Conservation (phyloP, 176 grass and related monocot species). For the Rhynchospora breviuscula region DNA sequence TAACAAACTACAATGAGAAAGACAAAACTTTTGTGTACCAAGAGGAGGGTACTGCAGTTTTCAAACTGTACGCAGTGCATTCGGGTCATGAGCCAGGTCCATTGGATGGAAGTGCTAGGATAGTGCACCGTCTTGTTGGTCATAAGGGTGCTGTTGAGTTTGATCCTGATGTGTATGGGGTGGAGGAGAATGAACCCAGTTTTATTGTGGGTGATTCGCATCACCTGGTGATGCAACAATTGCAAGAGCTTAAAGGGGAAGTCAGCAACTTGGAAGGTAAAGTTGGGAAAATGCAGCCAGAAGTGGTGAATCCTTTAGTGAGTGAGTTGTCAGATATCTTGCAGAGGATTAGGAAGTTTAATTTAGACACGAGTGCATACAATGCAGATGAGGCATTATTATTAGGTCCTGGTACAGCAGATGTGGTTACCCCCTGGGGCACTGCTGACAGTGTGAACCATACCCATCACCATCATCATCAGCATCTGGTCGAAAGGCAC, state of each 20-base stretch:
- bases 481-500: constrained; percentile 58
- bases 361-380: constrained; percentile 43
- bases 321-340: constrained; percentile 68
- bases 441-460: constrained; percentile 37
- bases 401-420: constrained; percentile 45
- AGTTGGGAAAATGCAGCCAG: constrained; percentile 63
- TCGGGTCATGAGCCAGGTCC: constrained; percentile 93
- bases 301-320: constrained; percentile 45
- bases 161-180: constrained; percentile 72
- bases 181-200: constrained; percentile 61
- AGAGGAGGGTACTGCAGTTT: constrained; percentile 91
- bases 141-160: constrained; percentile 78
- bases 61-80: constrained; percentile 91
- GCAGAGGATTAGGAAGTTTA: constrained; percentile 66
- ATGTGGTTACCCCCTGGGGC: constrained; percentile 44
- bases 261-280: constrained; percentile 53
- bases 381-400: constrained; percentile 59
- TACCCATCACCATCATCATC: constrained; percentile 48
- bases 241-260: constrained; percentile 64
- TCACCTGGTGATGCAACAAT: constrained; percentile 61
- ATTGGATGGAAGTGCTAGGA: constrained; percentile 92
- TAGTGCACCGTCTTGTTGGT: constrained; percentile 87
- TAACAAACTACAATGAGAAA: constrained; percentile 95
- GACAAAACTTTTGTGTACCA: constrained; percentile 94
- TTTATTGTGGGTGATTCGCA: constrained; percentile 49